Evolutionary conservation across 768 basidiomycete genomes (phyloP).

Genomic region (Auricularia sp.): DNA sequence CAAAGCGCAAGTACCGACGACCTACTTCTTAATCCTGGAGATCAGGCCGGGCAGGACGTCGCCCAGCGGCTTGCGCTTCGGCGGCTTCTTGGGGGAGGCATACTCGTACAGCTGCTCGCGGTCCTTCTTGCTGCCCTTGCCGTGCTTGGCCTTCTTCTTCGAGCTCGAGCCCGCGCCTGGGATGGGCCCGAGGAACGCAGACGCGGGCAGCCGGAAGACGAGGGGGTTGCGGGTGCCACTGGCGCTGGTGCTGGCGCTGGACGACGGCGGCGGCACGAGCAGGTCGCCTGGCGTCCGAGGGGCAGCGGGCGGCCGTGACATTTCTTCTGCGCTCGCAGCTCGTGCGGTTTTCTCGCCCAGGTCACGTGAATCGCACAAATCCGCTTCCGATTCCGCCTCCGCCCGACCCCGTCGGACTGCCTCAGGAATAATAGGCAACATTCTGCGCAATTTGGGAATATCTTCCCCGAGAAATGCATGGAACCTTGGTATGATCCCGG

Average conservation of each 20-base stretch:
- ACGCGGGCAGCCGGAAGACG: not conserved
- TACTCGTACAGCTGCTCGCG: not conserved
- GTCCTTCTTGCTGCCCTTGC: not conserved
- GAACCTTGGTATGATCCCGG: too few relatives aligned
- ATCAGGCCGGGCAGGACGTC: constrained; percentile 63
- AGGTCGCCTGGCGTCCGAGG: not conserved
- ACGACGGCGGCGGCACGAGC: not conserved
- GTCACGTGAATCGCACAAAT: too few relatives aligned
- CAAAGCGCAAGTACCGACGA: not conserved
- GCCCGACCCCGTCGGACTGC: too few relatives aligned
- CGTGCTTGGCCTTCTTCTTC: not conserved
- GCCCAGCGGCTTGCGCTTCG: constrained; percentile 70
- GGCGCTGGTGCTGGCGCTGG: not conserved
- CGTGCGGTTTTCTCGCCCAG: too few relatives aligned
- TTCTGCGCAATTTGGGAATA: too few relatives aligned
- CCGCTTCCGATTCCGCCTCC: too few relatives aligned
- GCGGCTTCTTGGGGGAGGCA: constrained; percentile 32
- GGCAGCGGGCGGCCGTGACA: too few relatives aligned
- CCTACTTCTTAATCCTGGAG: constrained; percentile 64
- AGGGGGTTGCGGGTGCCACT: not conserved
- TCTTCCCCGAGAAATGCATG: too few relatives aligned
- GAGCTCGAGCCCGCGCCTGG: not conserved
- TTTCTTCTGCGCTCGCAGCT: too few relatives aligned
- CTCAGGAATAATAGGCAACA: too few relatives aligned
- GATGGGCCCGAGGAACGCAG: not conserved